Base-by-base conservation (phyloP, 2,329 filamentous ascomycete genomes). In the Rhinocladiella similis region DNA sequence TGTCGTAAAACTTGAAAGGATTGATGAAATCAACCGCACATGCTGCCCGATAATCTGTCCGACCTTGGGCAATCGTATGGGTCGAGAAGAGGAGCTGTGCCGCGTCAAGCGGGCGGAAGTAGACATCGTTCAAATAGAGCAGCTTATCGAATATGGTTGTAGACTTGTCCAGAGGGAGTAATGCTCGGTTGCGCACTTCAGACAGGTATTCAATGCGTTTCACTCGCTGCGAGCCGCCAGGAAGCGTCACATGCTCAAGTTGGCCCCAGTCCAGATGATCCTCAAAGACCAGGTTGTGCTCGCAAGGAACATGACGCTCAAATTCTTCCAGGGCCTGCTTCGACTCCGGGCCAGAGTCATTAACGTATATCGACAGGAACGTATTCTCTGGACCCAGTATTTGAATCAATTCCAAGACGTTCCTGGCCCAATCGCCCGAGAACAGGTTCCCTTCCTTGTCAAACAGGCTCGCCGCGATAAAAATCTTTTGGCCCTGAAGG, bases 1-100 rank as follows among this genome's bases (percentile, higher is more conserved):
- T 85, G 69, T 92, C 89, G 70, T 92, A 91, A 67, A 88, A 89
- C 60, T 88, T 86, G 72, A 90, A 84, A 0, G 87, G 83, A 60
- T 85, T 83, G 66, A 86, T 84, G 66, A 87, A 91, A 73, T 92
- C 89, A n/a, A 89, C 78, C 1, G 86, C 86, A 66, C 89, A 91
- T 2, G 86, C 87, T 3, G 87, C 85, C 10, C 86, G 81, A 66
- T 91, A 91, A 47, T 77, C 73, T 0, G 81, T 66, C 19, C 72
- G 70, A 10, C 85, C 86, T 27, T 78, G 71, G 6, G 53, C 42
- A 53, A 80, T 75, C 18, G 75, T 69, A 61, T 85, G 83, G 4
- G 83, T 85, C 1, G 82, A 82, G 65, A 79, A 89, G 7, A 91
- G 74, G 5, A 86, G 74, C 59, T 86, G 82, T 5, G 79, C 74